A percentile compares a stretch with the other conserved stretches of the same genome.
These are phyloP conservation scores for Botrytis byssoidea DNA, from an alignment of 2,329 filamentous ascomycete genomes.

Conservation along the genomic window DNA sequence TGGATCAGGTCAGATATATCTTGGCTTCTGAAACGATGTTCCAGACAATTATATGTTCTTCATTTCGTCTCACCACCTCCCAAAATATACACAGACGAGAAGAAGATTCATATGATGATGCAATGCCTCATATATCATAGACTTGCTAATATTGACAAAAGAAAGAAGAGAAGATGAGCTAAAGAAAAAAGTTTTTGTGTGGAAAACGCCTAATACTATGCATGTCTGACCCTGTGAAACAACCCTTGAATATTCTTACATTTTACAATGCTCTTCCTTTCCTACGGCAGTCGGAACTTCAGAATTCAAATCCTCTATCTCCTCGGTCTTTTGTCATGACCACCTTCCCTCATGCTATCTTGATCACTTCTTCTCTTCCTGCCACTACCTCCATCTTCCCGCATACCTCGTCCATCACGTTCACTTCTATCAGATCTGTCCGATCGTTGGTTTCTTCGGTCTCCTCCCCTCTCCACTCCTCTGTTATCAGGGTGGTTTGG, in stretches of 20 bases:
- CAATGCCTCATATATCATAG: background rate
- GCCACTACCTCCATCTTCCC: slow-evolving; percentile 28
- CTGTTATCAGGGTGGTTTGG: slow-evolving; percentile 20
- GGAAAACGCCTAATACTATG: slow-evolving; percentile 15
- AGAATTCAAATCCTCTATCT: slow-evolving; percentile 25
- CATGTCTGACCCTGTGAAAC: slow-evolving; percentile 3
- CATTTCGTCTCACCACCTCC: background rate
- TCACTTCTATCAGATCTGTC: slow-evolving; percentile 26
- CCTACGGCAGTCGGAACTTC: background rate
- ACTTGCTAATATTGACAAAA: background rate
- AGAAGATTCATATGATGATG: background rate
- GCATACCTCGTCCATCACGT: slow-evolving; percentile 32
- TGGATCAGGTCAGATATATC: background rate
- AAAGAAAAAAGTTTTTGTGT: background rate
- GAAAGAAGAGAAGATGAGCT: background rate
- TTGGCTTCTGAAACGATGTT: background rate
- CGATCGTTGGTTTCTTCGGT: slow-evolving; percentile 26
- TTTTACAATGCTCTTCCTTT: slow-evolving; percentile 3
- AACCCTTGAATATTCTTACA: slow-evolving; percentile 7
- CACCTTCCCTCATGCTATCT: slow-evolving; percentile 35
- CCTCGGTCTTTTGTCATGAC: slow-evolving; percentile 37
- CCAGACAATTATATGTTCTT: background rate
- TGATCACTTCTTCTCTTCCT: slow-evolving; percentile 38
- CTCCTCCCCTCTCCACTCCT: slow-evolving; percentile 28
- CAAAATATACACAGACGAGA: background rate